phyloP scores from a whole-genome alignment of 305 asterid genomes.

The Solanum hybrid region DNA sequence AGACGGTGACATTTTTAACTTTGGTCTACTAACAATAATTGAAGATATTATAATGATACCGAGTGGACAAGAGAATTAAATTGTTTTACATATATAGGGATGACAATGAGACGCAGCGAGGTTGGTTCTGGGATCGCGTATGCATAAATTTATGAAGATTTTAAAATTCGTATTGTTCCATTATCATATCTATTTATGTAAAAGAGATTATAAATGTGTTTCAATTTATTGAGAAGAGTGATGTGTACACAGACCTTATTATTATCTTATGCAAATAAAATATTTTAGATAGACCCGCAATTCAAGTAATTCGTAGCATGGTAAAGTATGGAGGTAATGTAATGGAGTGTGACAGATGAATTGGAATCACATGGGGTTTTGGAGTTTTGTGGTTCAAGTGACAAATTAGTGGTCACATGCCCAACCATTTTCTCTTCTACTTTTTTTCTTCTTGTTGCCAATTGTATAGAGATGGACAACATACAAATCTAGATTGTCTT shows the following conservation, averaged over 20 bases:
- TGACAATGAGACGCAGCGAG: background rate
- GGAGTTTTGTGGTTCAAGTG: background rate
- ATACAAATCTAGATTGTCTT: background rate
- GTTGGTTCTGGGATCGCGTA: background rate
- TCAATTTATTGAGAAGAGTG: too few species aligned
- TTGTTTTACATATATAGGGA: background rate
- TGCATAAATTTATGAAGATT: background rate
- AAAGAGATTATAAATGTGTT: background rate
- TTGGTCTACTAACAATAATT: background rate
- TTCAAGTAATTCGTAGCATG: background rate
- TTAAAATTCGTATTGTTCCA: too few species aligned
- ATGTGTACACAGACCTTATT: background rate
- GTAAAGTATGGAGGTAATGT: background rate
- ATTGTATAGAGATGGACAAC: background rate
- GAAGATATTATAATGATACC: background rate
- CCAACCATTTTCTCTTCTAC: background rate
- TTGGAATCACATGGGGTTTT: background rate
- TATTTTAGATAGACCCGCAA: background rate
- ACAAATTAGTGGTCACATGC: constrained; percentile 5
- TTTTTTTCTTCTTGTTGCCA: too few species aligned
- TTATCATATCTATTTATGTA: background rate
- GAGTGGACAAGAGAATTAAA: background rate
- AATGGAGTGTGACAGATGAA: background rate
- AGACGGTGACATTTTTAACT: background rate
- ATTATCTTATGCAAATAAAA: background rate